A percentile compares a stretch with the other conserved stretches of the same genome.
These are phyloP conservation scores for Danielozyma ontarioensis DNA, from an alignment of 805 yeast genomes.

Conservation along the genomic window DNA sequence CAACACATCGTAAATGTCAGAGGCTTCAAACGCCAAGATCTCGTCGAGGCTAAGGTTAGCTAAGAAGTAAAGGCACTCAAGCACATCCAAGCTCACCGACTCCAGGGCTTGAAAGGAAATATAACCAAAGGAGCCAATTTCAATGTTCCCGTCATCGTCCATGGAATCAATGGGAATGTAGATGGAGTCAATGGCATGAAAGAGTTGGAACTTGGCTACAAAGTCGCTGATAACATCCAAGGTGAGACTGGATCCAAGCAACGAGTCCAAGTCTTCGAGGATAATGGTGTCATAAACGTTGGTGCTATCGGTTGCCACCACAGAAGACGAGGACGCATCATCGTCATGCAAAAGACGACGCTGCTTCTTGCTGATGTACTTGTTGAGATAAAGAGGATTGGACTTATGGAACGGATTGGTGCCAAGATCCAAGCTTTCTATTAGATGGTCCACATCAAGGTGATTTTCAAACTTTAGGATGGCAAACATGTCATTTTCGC, in stretches of 20 bases:
- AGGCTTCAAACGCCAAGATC: constrained; percentile 35
- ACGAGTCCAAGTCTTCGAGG: constrained; percentile 44
- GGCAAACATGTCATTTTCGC: constrained; percentile 15
- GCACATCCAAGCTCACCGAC: constrained; percentile 40
- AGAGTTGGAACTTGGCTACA: constrained; percentile 36
- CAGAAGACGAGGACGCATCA: constrained; percentile 4
- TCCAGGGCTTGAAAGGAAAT: constrained; percentile 37
- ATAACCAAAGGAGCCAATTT: constrained; percentile 47
- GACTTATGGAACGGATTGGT: constrained; percentile 23
- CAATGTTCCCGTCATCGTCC: constrained; percentile 7
- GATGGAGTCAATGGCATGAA: constrained; percentile 45
- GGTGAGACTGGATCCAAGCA: constrained; percentile 39
- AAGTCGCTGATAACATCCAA: constrained; percentile 26
- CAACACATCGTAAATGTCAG: constrained; percentile 22
- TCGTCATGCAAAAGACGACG: constrained; percentile 39
- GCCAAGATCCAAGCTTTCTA: constrained; percentile 11
- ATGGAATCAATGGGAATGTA: constrained; percentile 45
- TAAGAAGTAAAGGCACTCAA: constrained; percentile 44
- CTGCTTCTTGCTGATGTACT: constrained; percentile 61
- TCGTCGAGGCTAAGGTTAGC: constrained; percentile 41
- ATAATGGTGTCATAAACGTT: constrained; percentile 20
- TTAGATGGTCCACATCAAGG: constrained; percentile 27
- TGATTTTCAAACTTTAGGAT: constrained; percentile 28
- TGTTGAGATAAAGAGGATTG: constrained; percentile 47
- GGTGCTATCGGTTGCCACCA: constrained; percentile 4